phyloP scores from a whole-genome alignment of 2,329 filamentous ascomycete species.

The Akanthomyces uredinophilus region DNA sequence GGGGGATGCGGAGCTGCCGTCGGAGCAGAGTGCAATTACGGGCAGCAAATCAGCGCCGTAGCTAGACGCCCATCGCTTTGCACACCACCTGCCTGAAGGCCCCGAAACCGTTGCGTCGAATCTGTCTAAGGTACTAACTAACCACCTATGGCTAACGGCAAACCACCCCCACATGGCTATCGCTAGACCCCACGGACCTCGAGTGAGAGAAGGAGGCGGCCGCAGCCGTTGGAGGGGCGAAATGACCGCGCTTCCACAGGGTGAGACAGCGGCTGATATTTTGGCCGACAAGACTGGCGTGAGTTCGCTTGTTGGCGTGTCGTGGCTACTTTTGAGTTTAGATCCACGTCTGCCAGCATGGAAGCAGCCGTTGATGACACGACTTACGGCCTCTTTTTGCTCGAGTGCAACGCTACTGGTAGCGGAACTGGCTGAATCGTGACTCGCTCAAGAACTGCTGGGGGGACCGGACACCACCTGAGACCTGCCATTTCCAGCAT shows the following conservation, averaged over 20 bases:
- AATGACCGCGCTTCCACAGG: not conserved
- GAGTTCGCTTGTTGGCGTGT: not conserved
- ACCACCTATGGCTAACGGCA: not conserved
- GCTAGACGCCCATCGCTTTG: not conserved
- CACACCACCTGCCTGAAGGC: too few relatives aligned
- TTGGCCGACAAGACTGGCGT: not conserved
- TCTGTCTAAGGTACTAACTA: too few relatives aligned
- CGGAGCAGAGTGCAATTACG: not conserved
- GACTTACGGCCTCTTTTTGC: not conserved
- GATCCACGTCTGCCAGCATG: not conserved
- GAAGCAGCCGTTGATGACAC: not conserved
- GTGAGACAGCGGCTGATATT: not conserved
- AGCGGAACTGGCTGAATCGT: not conserved
- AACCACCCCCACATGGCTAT: not conserved
- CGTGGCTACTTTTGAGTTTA: not conserved
- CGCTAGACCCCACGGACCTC: not conserved
- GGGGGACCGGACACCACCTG: not conserved
- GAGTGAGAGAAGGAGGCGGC: too few relatives aligned
- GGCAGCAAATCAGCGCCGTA: not conserved
- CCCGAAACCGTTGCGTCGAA: too few relatives aligned
- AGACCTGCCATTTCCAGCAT: not conserved
- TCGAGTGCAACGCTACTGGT: not conserved
- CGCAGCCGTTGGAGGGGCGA: not conserved
- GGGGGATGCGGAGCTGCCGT: not conserved
- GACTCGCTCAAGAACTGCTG: not conserved